Evolutionary conservation across 2,329 filamentous ascomycete species (phyloP), one percentile per base, ranked within the genome.

Genomic region (Ceratocystis ficicola): DNA sequence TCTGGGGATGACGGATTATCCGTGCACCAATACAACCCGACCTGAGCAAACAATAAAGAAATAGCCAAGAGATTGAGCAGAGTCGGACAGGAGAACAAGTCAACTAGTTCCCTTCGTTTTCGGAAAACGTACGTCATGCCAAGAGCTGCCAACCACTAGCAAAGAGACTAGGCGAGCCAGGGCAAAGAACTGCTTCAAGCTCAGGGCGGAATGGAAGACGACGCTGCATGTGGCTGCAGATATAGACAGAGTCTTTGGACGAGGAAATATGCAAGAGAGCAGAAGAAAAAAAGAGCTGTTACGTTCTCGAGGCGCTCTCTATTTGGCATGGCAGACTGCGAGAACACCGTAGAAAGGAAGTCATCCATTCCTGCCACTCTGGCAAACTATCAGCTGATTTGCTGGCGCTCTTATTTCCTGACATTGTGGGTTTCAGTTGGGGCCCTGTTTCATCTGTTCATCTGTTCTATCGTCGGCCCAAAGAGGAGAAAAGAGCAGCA

Each of bases 381-480:
- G 36, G 12, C 36, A 41, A 41, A 41, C 36, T 15, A 52, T 52
- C 48, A 52, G 48, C 48, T 52, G 48, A 52, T 52, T 5, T 52
- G n/a, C 17, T n/a, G n/a, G n/a, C 5, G 22, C 22, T 52, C 10
- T 52, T 25, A 52, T 22, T 22, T 52, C 48, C n/a, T 52, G 8
- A 52, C 48, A 52, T 12, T 52, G 48, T 25, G 48, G 48, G 48
- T 52, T 52, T 52, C 48, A 52, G 48, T 52, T 52, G 15, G 48
- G 48, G 4, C 48, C 48, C 48, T 52, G 48, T 52, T 52, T 52
- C 48, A 52, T 52, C 48, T 52, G 48, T n/a, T 52, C 48, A 12
- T 52, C n/a, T 22, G 48, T n/a, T 52, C n/a, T 52, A 52, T n/a
- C 22, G n/a, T 12, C 48, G 8, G 48, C 36, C 32, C 32, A 36